Evolutionary conservation across 345 rosid species (phyloP).

Genomic region (Salix arbutifolia): DNA sequence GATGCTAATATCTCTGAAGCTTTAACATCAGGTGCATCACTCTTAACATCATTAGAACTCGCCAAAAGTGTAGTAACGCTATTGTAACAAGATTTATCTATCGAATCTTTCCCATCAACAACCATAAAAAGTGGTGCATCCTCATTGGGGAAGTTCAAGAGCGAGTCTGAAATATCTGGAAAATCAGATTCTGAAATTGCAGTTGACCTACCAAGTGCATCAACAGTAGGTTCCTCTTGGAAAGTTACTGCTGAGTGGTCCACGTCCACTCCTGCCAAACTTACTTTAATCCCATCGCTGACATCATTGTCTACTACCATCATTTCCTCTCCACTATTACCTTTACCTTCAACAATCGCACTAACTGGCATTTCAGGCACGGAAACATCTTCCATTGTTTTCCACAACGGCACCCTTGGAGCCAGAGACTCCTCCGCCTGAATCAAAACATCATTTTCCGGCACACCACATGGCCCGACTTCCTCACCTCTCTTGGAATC

Average conservation of each 20-base stretch:
- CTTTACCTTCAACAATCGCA: conserved; percentile 22
- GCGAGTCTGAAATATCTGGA: conserved; percentile 36
- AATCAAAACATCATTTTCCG: conserved; percentile 4
- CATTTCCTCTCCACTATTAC: conserved; percentile 13
- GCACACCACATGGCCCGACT: not conserved
- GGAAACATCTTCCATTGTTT: conserved; percentile 35
- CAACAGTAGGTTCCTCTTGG: conserved; percentile 7
- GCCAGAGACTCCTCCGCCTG: conserved; percentile 22
- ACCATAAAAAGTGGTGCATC: conserved; percentile 18
- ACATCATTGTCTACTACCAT: not conserved
- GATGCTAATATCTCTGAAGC: conserved; percentile 17
- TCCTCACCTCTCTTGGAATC: not conserved
- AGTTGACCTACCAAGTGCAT: conserved; percentile 18
- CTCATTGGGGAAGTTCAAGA: conserved; percentile 29
- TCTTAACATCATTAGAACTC: conserved; percentile 20
- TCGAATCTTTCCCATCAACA: conserved; percentile 17
- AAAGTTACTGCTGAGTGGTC: conserved; percentile 7
- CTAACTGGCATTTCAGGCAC: conserved; percentile 33
- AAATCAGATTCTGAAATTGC: conserved; percentile 32
- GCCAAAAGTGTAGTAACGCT: conserved; percentile 18
- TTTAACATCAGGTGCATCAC: conserved; percentile 13
- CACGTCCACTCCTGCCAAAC: conserved; percentile 10
- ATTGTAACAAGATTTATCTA: conserved; percentile 25
- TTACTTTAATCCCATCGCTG: conserved; percentile 13
- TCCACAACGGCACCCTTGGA: conserved; percentile 37